Evolutionary conservation across 805 yeast species (phyloP), one percentile per base, ranked within the genome.

Genomic region (Metschnikowia gelsemii): DNA sequence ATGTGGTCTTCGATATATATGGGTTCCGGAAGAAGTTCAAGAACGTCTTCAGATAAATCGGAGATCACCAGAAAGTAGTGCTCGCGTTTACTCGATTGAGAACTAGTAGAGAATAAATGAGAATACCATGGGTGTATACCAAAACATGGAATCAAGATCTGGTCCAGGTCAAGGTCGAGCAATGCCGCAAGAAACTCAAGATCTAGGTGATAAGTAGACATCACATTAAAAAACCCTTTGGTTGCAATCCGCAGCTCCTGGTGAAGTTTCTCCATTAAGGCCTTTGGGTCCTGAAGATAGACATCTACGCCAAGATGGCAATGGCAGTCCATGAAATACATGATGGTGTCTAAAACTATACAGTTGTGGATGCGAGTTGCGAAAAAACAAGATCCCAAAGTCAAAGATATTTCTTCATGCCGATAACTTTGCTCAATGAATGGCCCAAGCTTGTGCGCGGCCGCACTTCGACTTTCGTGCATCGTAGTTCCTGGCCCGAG

Each of bases 101-200:
- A 51, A 2, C 46, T 38, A 5, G 62, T 52, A 2, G 75, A 64
- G 47, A 79, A 83, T 14, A 82, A 49, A 58, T 90, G 96, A 2
- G 80, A 63, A 55, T 78, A 90, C 98, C 98, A 91, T 0, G 99
- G 99, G 61, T 91, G 99, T 1, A 88, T 67, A 0, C 98, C 96
- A 55, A 78, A 76, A 28, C 76, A 75, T 0, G 83, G 76, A 7
- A 65, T 57, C 1, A 73, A 46, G 3, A 38, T 30, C 8, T 51
- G 43, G 17, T 40, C 22, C 14, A 34, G 31, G 31, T 45, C 49
- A 20, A 55, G 22, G 14, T 34, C 47, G 3, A 48, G 33, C 16
- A 64, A 35, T 11, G 23, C 27, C 29, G 55, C 60, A 3, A 70
- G 42, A 20, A 59, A 42, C 3, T 50, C 55, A 11, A 69, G 35